Percentiles rank a stretch among this genome's conserved stretches.
phyloP scores from a whole-genome alignment of 2,329 filamentous ascomycete genomes.

The Nakataea oryzae region DNA sequence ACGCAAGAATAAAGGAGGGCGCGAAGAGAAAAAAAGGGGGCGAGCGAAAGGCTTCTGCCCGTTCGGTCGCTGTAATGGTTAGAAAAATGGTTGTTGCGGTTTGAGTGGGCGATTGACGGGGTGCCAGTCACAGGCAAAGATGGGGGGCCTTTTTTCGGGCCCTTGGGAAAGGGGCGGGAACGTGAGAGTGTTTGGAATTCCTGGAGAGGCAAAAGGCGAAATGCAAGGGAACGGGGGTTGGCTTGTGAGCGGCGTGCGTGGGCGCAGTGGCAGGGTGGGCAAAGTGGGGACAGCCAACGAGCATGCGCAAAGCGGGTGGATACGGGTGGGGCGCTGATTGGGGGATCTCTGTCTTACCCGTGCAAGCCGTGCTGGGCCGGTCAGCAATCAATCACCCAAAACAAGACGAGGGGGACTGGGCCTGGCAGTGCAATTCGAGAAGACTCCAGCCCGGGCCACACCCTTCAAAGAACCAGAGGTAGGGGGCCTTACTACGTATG shows the following conservation, averaged over 20 bases:
- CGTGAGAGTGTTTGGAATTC: constrained; percentile 16
- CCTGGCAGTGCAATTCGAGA: not conserved
- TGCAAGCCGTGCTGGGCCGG: not conserved
- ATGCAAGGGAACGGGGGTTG: constrained; percentile 16
- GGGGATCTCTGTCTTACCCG: constrained; percentile 4
- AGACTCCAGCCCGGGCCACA: not conserved
- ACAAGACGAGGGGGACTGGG: not conserved
- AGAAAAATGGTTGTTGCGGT: constrained; percentile 5
- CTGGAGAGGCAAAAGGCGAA: constrained; percentile 11
- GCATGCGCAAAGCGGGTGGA: not conserved
- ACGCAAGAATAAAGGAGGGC: constrained; percentile 10
- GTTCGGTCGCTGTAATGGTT: not conserved
- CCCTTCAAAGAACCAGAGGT: not conserved
- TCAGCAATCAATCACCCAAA: not conserved
- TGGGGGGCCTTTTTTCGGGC: constrained; percentile 11
- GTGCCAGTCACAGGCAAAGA: not conserved
- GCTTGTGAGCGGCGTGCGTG: not conserved
- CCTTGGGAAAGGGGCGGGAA: constrained; percentile 2
- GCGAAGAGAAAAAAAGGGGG: constrained; percentile 11
- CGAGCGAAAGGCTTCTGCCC: constrained; percentile 8
- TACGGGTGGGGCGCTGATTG: not conserved
- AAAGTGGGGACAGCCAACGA: not conserved
- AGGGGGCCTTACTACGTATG: not conserved
- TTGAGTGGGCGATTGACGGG: constrained; percentile 4
- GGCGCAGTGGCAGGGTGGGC: not conserved